These are phyloP conservation scores for Saccharum hybrid DNA, from an alignment of 202 grass and related monocot species.

Conservation along the genomic window DNA sequence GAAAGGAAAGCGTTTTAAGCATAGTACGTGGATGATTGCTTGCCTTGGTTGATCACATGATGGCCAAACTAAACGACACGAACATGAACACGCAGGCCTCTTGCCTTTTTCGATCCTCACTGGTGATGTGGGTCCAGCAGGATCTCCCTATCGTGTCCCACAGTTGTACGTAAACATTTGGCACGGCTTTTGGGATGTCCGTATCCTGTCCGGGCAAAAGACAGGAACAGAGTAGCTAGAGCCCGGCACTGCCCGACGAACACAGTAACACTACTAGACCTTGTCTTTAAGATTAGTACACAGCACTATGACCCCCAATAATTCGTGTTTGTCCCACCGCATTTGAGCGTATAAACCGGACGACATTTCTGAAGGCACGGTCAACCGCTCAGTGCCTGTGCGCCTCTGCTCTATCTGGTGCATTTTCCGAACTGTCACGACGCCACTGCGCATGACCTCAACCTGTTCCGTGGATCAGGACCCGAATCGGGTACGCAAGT, in stretches of 20 bases:
- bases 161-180: neutral
- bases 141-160: neutral
- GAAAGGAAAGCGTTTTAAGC: neutral
- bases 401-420: neutral
- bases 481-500: neutral
- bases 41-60: neutral
- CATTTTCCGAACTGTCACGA: neutral
- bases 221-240: conserved; percentile 31
- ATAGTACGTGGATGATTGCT: neutral
- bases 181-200: conserved; percentile 2
- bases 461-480: neutral
- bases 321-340: neutral
- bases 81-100: neutral
- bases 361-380: neutral
- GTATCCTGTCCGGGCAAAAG: conserved; percentile 6
- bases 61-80: neutral
- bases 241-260: conserved; percentile 20
- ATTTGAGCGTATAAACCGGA: neutral
- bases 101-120: neutral
- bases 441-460: neutral
- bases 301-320: neutral
- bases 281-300: neutral
- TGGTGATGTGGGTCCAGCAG: conserved; percentile 12
- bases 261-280: neutral
- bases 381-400: neutral